These are phyloP conservation scores for Arabidopsis hybrid DNA, from an alignment of 441 rosid species.

Conservation along the genomic window DNA sequence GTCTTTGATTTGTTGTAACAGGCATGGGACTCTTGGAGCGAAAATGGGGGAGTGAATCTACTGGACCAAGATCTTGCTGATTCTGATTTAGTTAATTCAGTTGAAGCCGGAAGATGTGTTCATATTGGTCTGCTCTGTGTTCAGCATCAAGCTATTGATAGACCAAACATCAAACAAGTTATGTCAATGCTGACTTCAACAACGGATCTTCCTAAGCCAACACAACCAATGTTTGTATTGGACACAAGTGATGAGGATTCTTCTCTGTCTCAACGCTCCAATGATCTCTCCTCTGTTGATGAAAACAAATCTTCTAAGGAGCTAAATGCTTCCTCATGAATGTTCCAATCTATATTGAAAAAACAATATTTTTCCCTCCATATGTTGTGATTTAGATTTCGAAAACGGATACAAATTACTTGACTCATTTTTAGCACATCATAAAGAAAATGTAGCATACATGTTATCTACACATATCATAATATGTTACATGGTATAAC, in stretches of 20 bases:
- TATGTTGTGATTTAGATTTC: too few relatives aligned
- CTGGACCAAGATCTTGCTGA: constrained; percentile 38
- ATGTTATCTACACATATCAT: too few relatives aligned
- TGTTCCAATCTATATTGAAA: not conserved
- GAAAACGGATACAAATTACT: too few relatives aligned
- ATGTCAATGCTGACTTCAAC: constrained; percentile 51
- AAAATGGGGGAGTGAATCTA: constrained; percentile 40
- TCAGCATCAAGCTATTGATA: constrained; percentile 50
- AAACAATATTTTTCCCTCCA: too few relatives aligned
- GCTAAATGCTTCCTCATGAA: constrained; percentile 15
- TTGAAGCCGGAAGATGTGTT: constrained; percentile 47
- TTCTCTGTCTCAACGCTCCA: constrained; percentile 39
- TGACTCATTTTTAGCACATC: too few relatives aligned
- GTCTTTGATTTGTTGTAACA: not conserved
- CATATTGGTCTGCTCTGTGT: constrained; percentile 53
- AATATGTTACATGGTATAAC: too few relatives aligned
- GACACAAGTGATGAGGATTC: constrained; percentile 44
- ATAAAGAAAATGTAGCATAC: too few relatives aligned
- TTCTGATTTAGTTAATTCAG: constrained; percentile 1
- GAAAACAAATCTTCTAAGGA: constrained; percentile 24
- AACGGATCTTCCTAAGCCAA: constrained; percentile 35
- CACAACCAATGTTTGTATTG: constrained; percentile 22
- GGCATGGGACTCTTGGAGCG: constrained; percentile 57
- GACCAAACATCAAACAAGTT: constrained; percentile 49
- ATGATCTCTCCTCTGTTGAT: constrained; percentile 31